Percentiles rank a stretch among this genome's conserved stretches.
These are phyloP conservation scores for Anthracocystis setariae DNA, from an alignment of 1,284 basidiomycete species.

Conservation along the genomic window DNA sequence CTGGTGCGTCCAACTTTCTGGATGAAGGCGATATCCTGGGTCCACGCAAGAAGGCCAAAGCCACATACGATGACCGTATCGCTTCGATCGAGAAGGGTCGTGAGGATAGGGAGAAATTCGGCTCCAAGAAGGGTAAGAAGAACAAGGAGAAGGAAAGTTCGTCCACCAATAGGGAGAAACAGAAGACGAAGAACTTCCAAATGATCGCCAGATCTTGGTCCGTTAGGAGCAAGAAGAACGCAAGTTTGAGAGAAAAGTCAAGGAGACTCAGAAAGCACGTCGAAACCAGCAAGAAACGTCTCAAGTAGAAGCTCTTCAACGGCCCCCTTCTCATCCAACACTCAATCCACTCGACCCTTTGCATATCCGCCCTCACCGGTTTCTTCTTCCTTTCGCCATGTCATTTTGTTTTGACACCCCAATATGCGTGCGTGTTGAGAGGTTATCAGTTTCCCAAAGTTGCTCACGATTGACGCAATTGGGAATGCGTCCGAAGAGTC, in stretches of 20 bases:
- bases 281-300: constrained; percentile 60
- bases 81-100: constrained; percentile 90
- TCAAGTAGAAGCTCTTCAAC: constrained; percentile 30
- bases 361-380: too few species aligned
- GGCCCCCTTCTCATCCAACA: too few species aligned
- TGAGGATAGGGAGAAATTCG: constrained; percentile 95
- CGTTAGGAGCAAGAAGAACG: constrained; percentile 64
- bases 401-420: too few species aligned
- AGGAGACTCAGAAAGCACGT: constrained; percentile 59
- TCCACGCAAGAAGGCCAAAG: constrained; percentile 90
- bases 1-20: constrained; percentile 64
- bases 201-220: constrained; percentile 63
- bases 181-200: constrained; percentile 63
- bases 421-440: too few species aligned
- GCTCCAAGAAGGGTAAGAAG: constrained; percentile 69
- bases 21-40: constrained; percentile 78
- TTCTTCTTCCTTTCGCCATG: too few species aligned
- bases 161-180: constrained; percentile 62
- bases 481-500: too few species aligned
- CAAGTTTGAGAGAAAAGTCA: constrained; percentile 62
- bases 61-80: constrained; percentile 93
- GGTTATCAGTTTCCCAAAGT: too few species aligned
- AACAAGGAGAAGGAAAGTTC: constrained; percentile 62
- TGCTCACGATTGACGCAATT: too few species aligned
- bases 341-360: too few species aligned